Evolutionary conservation across 2,329 filamentous ascomycete genomes (phyloP).

Genomic region (Elsinoe australis): DNA sequence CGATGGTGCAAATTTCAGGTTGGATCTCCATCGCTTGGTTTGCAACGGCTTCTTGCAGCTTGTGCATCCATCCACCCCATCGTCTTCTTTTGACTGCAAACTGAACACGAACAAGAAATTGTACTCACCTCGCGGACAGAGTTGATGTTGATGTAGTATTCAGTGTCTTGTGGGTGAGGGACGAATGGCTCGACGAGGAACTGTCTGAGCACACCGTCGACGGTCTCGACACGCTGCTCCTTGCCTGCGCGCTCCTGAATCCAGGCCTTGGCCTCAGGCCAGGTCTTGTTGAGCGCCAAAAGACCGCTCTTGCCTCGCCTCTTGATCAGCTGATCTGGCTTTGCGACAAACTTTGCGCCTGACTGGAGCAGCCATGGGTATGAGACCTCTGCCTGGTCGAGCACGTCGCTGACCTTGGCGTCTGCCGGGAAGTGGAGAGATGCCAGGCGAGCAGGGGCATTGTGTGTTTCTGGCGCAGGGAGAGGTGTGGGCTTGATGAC

Average conservation of each 20-base stretch:
- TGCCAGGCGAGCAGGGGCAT: conserved; percentile 81
- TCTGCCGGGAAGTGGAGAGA: conserved; percentile 90
- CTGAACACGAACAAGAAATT: conserved; percentile 21
- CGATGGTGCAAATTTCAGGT: no score
- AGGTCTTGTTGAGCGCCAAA: conserved; percentile 91
- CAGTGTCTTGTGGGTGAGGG: conserved; percentile 86
- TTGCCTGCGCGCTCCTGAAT: conserved; percentile 87
- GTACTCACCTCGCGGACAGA: conserved; percentile 93
- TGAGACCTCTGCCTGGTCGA: conserved; percentile 91
- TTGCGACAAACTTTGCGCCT: conserved; percentile 90
- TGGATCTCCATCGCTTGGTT: no score
- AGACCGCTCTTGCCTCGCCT: conserved; percentile 97
- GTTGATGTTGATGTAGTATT: conserved; percentile 99
- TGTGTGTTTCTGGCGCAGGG: conserved; percentile 75
- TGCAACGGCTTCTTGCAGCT: no score
- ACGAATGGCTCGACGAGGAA: conserved; percentile 99
- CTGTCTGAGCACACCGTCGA: conserved; percentile 78
- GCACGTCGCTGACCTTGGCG: conserved; percentile 69
- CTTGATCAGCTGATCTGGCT: conserved; percentile 99
- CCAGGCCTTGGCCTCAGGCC: conserved; percentile 90
- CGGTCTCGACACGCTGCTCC: conserved; percentile 85
- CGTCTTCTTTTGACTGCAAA: no score
- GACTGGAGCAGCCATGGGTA: conserved; percentile 88
- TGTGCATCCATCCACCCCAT: no score
- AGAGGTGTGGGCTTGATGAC: conserved; percentile 98